A percentile compares a stretch with the other conserved stretches of the same genome.
Evolutionary conservation across 2,329 filamentous ascomycete genomes (phyloP).

Genomic region (Phoma sp.): DNA sequence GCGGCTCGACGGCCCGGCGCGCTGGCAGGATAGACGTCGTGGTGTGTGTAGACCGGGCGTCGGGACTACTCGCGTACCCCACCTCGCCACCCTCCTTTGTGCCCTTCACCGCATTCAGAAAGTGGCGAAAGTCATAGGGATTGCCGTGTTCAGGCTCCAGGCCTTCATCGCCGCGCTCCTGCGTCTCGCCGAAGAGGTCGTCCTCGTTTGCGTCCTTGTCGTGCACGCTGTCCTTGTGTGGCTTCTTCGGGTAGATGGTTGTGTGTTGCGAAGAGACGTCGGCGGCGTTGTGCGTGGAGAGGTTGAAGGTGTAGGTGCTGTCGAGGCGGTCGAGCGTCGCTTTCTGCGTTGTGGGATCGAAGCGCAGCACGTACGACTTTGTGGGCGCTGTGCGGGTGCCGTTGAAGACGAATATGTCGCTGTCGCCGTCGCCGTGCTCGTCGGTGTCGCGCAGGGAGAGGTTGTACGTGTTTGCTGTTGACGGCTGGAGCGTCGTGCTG

Average conservation of each 20-base stretch:
- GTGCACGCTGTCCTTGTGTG: constrained; percentile 28
- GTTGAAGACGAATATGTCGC: constrained; percentile 50
- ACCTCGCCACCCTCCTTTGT: constrained; percentile 41
- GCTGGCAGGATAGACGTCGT: not conserved
- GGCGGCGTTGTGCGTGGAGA: constrained; percentile 71
- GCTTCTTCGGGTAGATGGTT: constrained; percentile 61
- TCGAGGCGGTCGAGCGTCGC: constrained; percentile 84
- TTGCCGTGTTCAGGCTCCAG: constrained; percentile 51
- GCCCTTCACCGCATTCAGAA: constrained; percentile 42
- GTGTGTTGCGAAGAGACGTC: constrained; percentile 71
- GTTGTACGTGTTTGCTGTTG: constrained; percentile 33
- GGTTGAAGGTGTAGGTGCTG: constrained; percentile 86
- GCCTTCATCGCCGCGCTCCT: constrained; percentile 38
- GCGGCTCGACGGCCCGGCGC: constrained; percentile 2
- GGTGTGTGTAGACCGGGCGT: constrained; percentile 18
- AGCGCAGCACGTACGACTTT: constrained; percentile 65
- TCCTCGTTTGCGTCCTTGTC: constrained; percentile 36
- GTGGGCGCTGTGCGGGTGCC: constrained; percentile 44
- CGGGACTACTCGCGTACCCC: constrained; percentile 35
- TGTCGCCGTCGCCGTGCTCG: constrained; percentile 32
- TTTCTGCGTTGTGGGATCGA: constrained; percentile 74
- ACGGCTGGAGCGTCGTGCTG: constrained; percentile 34
- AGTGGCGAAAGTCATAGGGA: constrained; percentile 59
- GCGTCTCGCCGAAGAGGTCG: constrained; percentile 36
- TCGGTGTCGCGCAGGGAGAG: constrained; percentile 40